These are phyloP conservation scores for Chytriomyces sp. DNA, from an alignment of 192 early-diverging fungal species.

Conservation along the genomic window DNA sequence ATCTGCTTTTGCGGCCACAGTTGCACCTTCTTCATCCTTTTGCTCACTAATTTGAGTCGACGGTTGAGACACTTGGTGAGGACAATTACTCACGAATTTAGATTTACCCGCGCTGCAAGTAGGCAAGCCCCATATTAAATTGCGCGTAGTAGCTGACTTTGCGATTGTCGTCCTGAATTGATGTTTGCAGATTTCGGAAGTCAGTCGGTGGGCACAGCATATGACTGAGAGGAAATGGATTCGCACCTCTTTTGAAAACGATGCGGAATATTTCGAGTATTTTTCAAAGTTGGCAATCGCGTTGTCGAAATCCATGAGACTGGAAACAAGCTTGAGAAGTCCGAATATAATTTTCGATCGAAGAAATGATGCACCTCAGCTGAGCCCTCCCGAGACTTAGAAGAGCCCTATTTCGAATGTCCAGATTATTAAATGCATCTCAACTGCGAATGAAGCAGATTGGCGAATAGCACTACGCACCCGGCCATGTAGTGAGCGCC, in stretches of 20 bases:
- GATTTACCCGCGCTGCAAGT: slow-evolving; percentile 18
- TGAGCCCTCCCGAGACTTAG: slow-evolving; percentile 7
- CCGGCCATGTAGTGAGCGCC: background rate
- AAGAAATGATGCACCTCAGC: background rate
- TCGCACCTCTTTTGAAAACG: background rate
- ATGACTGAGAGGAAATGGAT: background rate
- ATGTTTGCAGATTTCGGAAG: background rate
- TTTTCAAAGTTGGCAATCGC: slow-evolving; percentile 17
- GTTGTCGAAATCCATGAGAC: slow-evolving; percentile 14
- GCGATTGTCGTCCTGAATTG: slow-evolving; percentile 1
- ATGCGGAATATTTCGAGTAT: background rate
- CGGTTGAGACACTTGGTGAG: background rate
- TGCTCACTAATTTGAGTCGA: background rate
- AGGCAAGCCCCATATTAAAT: slow-evolving; percentile 21
- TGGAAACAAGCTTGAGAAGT: background rate
- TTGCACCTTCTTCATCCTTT: slow-evolving; percentile 14
- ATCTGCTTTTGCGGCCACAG: background rate
- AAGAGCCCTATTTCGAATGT: background rate
- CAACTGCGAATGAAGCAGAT: background rate
- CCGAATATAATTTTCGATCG: background rate
- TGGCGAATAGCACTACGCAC: background rate
- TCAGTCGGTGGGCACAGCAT: too few relatives aligned
- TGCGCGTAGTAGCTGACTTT: slow-evolving; percentile 1
- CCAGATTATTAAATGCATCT: background rate
- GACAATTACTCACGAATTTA: background rate